phyloP scores from a whole-genome alignment of 163 green algal genomes.

The Volvox carteri region DNA sequence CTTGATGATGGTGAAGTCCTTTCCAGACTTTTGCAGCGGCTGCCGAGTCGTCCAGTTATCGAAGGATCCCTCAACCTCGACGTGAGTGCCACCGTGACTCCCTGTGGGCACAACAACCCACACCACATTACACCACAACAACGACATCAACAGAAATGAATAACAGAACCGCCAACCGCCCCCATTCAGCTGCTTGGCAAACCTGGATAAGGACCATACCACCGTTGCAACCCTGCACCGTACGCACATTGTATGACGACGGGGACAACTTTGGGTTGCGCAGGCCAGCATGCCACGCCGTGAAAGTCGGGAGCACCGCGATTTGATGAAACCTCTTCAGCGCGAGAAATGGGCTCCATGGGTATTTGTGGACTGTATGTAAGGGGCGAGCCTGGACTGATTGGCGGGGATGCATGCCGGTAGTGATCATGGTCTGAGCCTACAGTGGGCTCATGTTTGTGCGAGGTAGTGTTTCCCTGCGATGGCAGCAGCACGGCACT shows the following conservation, averaged over 20 bases:
- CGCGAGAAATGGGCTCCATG: slow-evolving; percentile 70
- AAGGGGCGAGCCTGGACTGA: slow-evolving; percentile 83
- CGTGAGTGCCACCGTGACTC: slow-evolving; percentile 88
- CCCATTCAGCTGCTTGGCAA: too few species aligned
- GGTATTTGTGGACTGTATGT: slow-evolving; percentile 88
- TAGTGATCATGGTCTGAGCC: slow-evolving; percentile 47
- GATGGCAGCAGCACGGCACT: too few species aligned
- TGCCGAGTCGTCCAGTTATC: slow-evolving; percentile 93
- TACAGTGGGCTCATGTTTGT: slow-evolving; percentile 48
- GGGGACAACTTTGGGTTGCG: slow-evolving; percentile 88
- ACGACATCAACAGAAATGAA: too few species aligned
- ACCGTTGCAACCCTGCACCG: too few species aligned
- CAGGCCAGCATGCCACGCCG: slow-evolving; percentile 80
- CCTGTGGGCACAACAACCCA: slow-evolving; percentile 56
- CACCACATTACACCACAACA: neutral
- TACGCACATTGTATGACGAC: slow-evolving; percentile 90
- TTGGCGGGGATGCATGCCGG: slow-evolving; percentile 62
- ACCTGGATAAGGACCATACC: too few species aligned
- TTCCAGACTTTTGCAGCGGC: slow-evolving; percentile 85
- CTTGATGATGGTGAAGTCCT: slow-evolving; percentile 96
- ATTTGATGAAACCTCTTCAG: slow-evolving; percentile 38
- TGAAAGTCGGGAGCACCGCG: slow-evolving; percentile 71
- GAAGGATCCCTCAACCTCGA: slow-evolving; percentile 94
- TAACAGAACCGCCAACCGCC: too few species aligned
- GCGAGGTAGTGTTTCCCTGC: slow-evolving; percentile 75